Evolutionary conservation across 768 basidiomycete genomes (phyloP), one percentile per base, ranked within the genome.

Genomic region (Lenzites betulinus): DNA sequence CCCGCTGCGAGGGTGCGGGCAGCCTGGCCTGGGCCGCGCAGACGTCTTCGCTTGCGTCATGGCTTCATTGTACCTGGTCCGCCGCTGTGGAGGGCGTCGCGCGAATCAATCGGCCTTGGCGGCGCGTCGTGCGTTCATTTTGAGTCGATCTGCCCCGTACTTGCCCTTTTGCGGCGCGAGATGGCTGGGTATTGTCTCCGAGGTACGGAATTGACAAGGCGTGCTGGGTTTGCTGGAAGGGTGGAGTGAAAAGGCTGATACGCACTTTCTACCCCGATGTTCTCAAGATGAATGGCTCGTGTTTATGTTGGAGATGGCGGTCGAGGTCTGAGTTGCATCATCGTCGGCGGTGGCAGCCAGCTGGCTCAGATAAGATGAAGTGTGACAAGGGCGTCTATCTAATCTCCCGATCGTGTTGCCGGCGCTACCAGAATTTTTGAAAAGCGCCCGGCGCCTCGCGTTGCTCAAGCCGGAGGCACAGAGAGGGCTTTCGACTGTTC

Each of bases 381-480:
- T 39, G 0, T n/a, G 7, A 7, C 9, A 7, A 9, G 42, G 8
- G 53, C 62, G 57, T 54, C 57, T 63, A 63, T 63, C 57, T 51
- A 43, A 42, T 48, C 46, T 47, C 51, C 22, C 61, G 51, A 59
- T 58, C 57, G 54, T 41, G 7, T 1, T 8, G 12, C n/a, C 42
- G 46, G 63, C 58, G 46, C 50, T 46, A 44, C 52, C 39, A 41
- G 51, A 54, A 49, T 58, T 58, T 63, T 58, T 51, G 62, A 51
- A 53, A 36, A 33, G 30, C 30, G 30, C 30, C 30, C 30, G 11
- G 30, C 30, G 30, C 30, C 30, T 33, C 30, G 30, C 30, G 30
- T 33, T 33, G 30, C 30, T 33, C 30, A 11, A 33, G 30, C 6
- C 30, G 11, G 58, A 23, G 26, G n/a, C 16, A 38, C 39, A 7